Base-by-base conservation (phyloP, 1,284 basidiomycete genomes). In the Meira nashicola region DNA sequence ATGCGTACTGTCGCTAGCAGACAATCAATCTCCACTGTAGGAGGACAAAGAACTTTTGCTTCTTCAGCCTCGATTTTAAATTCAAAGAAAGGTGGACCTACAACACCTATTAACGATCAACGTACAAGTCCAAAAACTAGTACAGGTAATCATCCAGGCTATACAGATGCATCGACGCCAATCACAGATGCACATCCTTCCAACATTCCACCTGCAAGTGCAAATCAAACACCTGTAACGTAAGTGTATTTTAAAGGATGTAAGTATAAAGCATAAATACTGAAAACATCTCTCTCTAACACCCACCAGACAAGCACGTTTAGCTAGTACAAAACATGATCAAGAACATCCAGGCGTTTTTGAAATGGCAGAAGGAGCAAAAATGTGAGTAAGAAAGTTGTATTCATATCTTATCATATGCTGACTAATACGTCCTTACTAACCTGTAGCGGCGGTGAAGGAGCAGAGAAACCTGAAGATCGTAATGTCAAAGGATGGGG, bases 351-450 rank as follows among this genome's bases (percentile, higher is more conserved):
- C 60, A 4, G 62, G 58, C 6, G 59, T 68, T 0, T 46, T 65
- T 33, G 55, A 43, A 12, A 70, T 72, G 66, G 70, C 70, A n/a
- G 55, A 62, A 9, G 70, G 66, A 17, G 68, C 66, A 12, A 51
- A 63, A 25, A 41, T 39, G 46, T 48, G 46, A 48, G 46, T 25
- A 23, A 21, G 15, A 6, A 11, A 43, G 3, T 43, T 15, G 40
- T 19, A 4, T 43, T 2, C 3, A 15, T 15, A n/a, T 10, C 39
- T 43, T 3, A 48, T 12, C 8, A 5, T 23, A 25, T 21, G 46
- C 17, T 48, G 17, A 15, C 12, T n/a, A 23, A n/a, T 21, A 5
- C 25, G 2, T 48, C 25, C 12, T 23, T 14, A n/a, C n/a, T n/a
- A n/a, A n/a, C n/a, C 46, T 12, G 6, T 17, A 48, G 46, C 14